phyloP scores from a whole-genome alignment of 371 early-diverging fungal genomes.

The Haplosporangium sp. region DNA sequence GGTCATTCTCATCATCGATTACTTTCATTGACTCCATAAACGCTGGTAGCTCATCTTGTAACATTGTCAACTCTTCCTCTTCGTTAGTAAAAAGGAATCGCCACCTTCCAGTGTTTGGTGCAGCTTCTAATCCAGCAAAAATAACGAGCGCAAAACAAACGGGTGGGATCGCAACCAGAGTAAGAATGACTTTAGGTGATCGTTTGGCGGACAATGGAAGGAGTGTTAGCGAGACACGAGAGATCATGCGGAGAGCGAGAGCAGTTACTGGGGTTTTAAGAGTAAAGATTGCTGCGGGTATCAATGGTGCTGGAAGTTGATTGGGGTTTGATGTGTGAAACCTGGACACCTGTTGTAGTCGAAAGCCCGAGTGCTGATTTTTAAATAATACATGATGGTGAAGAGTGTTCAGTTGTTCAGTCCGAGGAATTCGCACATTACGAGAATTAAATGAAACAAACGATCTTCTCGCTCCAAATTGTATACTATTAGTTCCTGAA shows the following conservation, averaged over 20 bases:
- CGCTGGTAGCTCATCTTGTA: constrained; percentile 41
- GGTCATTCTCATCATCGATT: constrained; percentile 30
- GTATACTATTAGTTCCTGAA: not conserved
- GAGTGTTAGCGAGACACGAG: constrained; percentile 44
- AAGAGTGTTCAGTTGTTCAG: not conserved
- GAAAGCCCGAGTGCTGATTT: not conserved
- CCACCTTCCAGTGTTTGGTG: constrained; percentile 70
- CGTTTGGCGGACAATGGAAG: constrained; percentile 41
- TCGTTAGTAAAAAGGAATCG: constrained; percentile 66
- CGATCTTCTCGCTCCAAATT: not conserved
- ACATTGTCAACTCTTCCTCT: constrained; percentile 62
- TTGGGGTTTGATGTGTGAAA: constrained; percentile 42
- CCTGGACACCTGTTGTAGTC: constrained; percentile 4
- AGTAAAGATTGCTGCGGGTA: constrained; percentile 39
- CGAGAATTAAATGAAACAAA: not conserved
- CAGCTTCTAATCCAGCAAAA: constrained; percentile 56
- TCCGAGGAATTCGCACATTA: not conserved
- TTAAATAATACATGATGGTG: not conserved
- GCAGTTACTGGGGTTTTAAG: constrained; percentile 53
- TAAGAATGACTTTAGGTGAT: constrained; percentile 42
- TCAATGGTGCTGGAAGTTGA: constrained; percentile 22
- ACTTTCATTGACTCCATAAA: constrained; percentile 26
- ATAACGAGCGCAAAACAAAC: constrained; percentile 49
- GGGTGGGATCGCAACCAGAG: constrained; percentile 44
- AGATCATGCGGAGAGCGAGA: constrained; percentile 36